Percentiles rank a stretch among this genome's conserved stretches.
Conservation (phyloP, 306 rosid species). For the Lotus japonicus region DNA sequence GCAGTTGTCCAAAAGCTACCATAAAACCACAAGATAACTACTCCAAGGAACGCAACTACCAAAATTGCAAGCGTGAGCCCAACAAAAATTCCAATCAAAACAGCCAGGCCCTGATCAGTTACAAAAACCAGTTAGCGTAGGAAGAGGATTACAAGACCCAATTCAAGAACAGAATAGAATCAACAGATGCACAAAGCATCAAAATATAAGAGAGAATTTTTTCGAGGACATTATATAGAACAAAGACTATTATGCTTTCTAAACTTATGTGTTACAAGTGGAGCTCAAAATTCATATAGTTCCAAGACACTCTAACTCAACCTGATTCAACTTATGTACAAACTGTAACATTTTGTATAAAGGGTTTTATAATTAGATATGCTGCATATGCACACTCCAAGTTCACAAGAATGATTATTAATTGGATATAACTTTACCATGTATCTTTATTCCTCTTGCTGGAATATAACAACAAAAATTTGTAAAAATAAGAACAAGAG, state of each 20-base stretch:
- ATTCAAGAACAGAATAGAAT: slow-evolving; percentile 11
- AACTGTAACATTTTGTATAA: background rate
- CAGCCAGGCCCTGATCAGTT: slow-evolving; percentile 59
- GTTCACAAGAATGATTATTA: background rate
- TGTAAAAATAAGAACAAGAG: background rate
- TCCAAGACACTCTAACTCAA: slow-evolving; percentile 10
- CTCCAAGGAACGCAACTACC: slow-evolving; percentile 64
- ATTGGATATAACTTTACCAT: background rate
- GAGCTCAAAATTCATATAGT: slow-evolving; percentile 10
- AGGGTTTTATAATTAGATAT: slow-evolving; percentile 7
- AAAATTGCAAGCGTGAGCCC: slow-evolving; percentile 69
- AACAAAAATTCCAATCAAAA: slow-evolving; percentile 56
- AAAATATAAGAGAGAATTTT: background rate
- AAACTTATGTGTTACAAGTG: background rate
- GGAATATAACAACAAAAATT: slow-evolving; percentile 4
- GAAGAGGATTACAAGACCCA: background rate
- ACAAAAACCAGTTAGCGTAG: slow-evolving; percentile 16
- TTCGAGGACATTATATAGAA: background rate
- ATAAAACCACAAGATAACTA: slow-evolving; percentile 75
- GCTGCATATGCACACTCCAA: background rate
- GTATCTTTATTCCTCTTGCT: background rate
- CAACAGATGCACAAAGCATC: slow-evolving; percentile 5
- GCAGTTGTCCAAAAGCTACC: slow-evolving; percentile 93
- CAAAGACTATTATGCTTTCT: background rate
- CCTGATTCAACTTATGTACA: background rate